Evolutionary conservation across 1,139 yeast species (phyloP).

Genomic region (Suhomyces atakaporum): DNA sequence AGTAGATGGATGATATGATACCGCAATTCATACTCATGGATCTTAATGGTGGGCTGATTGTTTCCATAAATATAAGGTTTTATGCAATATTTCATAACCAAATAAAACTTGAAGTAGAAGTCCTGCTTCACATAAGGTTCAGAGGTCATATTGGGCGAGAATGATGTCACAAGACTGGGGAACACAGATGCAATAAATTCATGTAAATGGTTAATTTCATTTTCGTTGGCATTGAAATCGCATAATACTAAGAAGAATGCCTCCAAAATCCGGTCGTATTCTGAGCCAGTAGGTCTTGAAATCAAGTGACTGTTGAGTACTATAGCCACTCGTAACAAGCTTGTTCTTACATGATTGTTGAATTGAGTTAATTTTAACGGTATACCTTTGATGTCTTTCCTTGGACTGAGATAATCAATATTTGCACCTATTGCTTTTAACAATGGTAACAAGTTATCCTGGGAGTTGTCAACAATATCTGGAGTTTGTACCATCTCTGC

Average conservation of each 20-base stretch:
- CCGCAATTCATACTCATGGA: conserved; percentile 8
- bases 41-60: not conserved
- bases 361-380: conserved; percentile 17
- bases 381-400: conserved; percentile 4
- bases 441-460: conserved; percentile 1
- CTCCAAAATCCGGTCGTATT: conserved; percentile 9
- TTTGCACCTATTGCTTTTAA: conserved; percentile 7
- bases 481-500: not conserved
- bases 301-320: conserved; percentile 10
- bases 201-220: conserved; percentile 10
- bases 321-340: conserved; percentile 11
- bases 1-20: conserved; percentile 11
- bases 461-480: not conserved
- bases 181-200: conserved; percentile 14
- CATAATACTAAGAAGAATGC: conserved; percentile 14
- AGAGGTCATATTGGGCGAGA: conserved; percentile 3
- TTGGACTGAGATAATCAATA: conserved; percentile 6
- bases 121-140: conserved; percentile 8
- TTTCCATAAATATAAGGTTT: conserved; percentile 5
- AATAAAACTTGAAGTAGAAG: conserved; percentile 8
- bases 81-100: conserved; percentile 7
- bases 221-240: conserved; percentile 17
- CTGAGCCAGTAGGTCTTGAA: not conserved
- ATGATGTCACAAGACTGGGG: conserved; percentile 10
- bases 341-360: conserved; percentile 12